phyloP scores from a whole-genome alignment of 2,329 filamentous ascomycete species.

The Botrytis galanthina region DNA sequence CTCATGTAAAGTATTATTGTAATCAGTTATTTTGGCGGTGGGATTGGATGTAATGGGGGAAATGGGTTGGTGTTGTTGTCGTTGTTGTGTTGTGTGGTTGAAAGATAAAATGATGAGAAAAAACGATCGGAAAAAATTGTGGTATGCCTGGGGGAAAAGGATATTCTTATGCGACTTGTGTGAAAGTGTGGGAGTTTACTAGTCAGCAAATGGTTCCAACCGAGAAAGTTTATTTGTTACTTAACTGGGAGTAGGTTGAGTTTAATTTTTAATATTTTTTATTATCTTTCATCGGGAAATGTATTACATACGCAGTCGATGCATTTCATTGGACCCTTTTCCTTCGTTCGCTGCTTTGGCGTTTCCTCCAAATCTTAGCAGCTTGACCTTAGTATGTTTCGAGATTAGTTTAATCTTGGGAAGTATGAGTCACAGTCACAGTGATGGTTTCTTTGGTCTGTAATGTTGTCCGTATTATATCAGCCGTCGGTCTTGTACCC shows the following conservation, averaged over 20 bases:
- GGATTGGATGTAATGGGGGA: neutral
- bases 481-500: neutral
- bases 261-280: neutral
- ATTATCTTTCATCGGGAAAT: too few relatives aligned
- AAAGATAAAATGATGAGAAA: neutral
- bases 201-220: neutral
- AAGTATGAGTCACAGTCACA: neutral
- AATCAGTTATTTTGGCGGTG: neutral
- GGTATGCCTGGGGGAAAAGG: neutral
- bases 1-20: neutral
- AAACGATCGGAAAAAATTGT: neutral
- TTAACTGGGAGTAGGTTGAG: neutral
- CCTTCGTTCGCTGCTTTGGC: neutral
- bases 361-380: neutral
- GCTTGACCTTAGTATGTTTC: neutral
- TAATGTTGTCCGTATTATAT: neutral
- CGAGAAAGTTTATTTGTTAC: neutral
- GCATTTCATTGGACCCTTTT: neutral
- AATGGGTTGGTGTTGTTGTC: neutral
- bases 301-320: neutral
- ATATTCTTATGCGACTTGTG: constrained; percentile 8
- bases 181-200: neutral
- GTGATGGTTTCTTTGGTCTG: neutral
- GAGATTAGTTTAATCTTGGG: neutral
- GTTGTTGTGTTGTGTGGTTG: neutral